Evolutionary conservation across 371 early-diverging fungal genomes (phyloP).

Genomic region (Haplosporangium sp.): DNA sequence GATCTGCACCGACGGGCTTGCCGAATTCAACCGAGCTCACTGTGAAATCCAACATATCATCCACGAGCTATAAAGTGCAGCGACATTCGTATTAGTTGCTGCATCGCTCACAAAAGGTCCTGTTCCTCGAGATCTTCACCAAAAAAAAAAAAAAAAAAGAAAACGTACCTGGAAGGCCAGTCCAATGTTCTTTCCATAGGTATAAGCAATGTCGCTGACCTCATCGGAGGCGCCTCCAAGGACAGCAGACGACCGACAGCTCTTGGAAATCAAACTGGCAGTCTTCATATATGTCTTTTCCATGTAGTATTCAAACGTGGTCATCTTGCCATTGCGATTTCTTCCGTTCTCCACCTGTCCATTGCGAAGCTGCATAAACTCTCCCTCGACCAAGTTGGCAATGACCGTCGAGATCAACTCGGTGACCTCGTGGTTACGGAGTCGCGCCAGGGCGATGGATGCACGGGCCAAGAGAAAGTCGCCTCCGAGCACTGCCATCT

Average conservation of each 20-base stretch:
- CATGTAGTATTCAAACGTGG: conserved; percentile 88
- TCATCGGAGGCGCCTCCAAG: conserved; percentile 82
- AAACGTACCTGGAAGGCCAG: conserved; percentile 89
- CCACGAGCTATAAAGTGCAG: conserved; percentile 71
- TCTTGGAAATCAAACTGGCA: conserved; percentile 93
- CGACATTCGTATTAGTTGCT: not conserved
- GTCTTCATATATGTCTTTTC: conserved; percentile 97
- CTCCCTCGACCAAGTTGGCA: conserved; percentile 94
- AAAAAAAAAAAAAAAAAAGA: not conserved
- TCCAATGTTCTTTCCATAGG: conserved; percentile 90
- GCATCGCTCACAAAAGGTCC: too few relatives aligned
- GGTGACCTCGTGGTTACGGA: conserved; percentile 91
- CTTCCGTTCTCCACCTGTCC: conserved; percentile 55
- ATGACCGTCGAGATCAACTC: conserved; percentile 95
- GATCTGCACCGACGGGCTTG: conserved; percentile 90
- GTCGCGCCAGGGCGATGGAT: conserved; percentile 87
- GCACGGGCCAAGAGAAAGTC: conserved; percentile 95
- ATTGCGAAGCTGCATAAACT: conserved; percentile 95
- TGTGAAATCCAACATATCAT: conserved; percentile 94
- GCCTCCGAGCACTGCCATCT: conserved; percentile 95
- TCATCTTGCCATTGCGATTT: conserved; percentile 31
- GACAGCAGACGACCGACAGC: conserved; percentile 89
- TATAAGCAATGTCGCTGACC: conserved; percentile 79
- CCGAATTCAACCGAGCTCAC: conserved; percentile 83
- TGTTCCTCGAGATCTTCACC: not conserved